Base-by-base conservation (phyloP, 805 yeast species). In the Cyberlindnera maclurae region DNA sequence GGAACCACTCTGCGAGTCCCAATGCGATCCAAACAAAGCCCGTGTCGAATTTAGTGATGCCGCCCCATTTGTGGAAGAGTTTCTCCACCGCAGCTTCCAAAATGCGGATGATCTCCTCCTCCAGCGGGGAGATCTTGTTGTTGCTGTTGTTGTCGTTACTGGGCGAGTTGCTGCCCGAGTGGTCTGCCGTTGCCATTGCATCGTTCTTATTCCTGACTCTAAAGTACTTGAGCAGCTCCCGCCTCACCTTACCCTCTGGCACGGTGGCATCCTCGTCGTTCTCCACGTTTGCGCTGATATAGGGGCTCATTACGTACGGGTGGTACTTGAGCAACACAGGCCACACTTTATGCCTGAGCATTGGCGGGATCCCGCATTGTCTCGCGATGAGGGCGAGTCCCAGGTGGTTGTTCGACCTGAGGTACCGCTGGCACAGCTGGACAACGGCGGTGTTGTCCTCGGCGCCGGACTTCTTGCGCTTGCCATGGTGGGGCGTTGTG, bases 11-110 rank as follows among this genome's bases (percentile, higher is more conserved):
- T 1, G 95, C 90, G 33, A 89, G 62, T 10, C 87, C 88, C 26
- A 86, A 62, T 0, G 96, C 96, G 15, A 85, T 75, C 96, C 96
- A 88, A 3, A 90, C 71, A 51, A 88, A 67, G 0, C 94, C 89
- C 32, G 81, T 70, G 58, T 86, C 93, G 56, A 89, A 89, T 48
- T 77, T 78, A 38, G 85, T 73, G 40, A 79, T 68, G 29, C 69
- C 67, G 6, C 93, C 89, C 95, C 95, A 88, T 62, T 85, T 85
- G 24, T 60, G 61, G 29, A 83, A 61, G 54, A 89, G 89, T 40
- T 71, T 70, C 32, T 68, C 52, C 12, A 88, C 73, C 5, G 95
- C 70, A 28, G 63, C 60, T 51, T 82, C 80, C 43, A 86, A 60
- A 2, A 67, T 62, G 17, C 69, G 68, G 34, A 81, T 67, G n/a